Evolutionary conservation across 768 basidiomycete genomes (phyloP).

Genomic region (Hericium coralloides): DNA sequence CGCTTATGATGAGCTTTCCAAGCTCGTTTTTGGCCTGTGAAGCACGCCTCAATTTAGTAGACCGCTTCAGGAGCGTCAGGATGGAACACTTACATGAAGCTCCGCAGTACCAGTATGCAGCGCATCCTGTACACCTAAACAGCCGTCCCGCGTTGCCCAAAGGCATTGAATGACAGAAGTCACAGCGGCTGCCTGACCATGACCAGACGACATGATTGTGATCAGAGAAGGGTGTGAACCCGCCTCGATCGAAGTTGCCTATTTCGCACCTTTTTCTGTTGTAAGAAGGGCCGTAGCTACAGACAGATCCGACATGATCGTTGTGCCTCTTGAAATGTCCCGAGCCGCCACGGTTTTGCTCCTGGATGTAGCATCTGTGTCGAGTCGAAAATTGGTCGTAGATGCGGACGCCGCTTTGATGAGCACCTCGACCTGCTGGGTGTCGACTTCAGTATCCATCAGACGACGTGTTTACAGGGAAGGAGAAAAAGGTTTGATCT

Average conservation of each 20-base stretch:
- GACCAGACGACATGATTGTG: constrained; percentile 10
- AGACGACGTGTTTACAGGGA: no score
- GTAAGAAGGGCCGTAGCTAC: neutral
- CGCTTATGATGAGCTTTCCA: constrained; percentile 61
- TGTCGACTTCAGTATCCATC: no score
- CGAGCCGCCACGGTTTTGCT: neutral
- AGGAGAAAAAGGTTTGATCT: no score
- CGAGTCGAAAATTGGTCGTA: neutral
- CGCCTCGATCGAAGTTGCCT: no score
- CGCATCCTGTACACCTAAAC: constrained; percentile 57
- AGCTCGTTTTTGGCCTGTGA: constrained; percentile 54
- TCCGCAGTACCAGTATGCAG: constrained; percentile 68
- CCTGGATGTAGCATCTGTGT: neutral
- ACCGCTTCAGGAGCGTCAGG: neutral
- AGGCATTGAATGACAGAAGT: constrained; percentile 42
- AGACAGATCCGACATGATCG: neutral
- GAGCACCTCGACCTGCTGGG: no score
- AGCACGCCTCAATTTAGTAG: constrained; percentile 5
- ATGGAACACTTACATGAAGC: constrained; percentile 39
- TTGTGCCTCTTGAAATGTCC: neutral
- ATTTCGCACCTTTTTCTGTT: neutral
- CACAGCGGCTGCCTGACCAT: constrained; percentile 57
- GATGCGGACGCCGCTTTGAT: no score
- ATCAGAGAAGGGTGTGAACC: neutral
- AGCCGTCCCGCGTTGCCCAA: constrained; percentile 24